Evolutionary conservation across 1,284 basidiomycete genomes (phyloP), one percentile per base, ranked within the genome.

Genomic region (Farysia itapuensis): DNA sequence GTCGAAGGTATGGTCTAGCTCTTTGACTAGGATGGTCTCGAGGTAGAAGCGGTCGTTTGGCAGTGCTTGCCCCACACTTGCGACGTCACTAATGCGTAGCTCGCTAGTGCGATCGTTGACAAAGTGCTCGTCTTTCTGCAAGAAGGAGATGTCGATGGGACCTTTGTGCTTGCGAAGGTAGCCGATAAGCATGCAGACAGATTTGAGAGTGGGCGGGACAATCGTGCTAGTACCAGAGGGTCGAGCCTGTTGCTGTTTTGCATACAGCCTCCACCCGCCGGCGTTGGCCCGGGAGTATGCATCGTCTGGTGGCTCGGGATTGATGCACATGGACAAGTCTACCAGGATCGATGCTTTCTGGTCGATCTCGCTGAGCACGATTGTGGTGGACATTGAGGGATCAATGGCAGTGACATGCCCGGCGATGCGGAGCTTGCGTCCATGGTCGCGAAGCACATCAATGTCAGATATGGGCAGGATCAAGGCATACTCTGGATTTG

Each of bases 401-500:
- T 24, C 28, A 23, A 63, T 14, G 14, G 49, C 39, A 12, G 43
- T 44, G 15, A 63, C 43, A 28, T 35, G 34, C 18, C 53, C 59
- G 2, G 45, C 45, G 14, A 57, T 6, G 11, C 59, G 52, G 19
- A 63, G 38, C 36, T 63, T 63, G 15, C 23, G 13, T 15, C 11
- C 4, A 1, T 18, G 15, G n/a, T 52, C 45, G 20, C 49, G 48
- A 4, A 35, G 28, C 3, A 38, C 46, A 16, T 36, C 33, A 28
- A 63, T 4, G 26, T 63, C 59, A 43, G 23, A 28, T 23, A 63
- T 48, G 38, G 59, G 59, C 0, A 57, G 45, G 23, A 53, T 41
- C 18, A 37, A 21, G 13, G 49, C 53, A 4, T 34, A 2, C 16
- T 41, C 38, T 4, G 53, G 32, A 16, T 5, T 21, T 4, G 46